A percentile compares a stretch with the other conserved stretches of the same genome.
phyloP scores from a whole-genome alignment of 495 filamentous ascomycete genomes.

The Lineolata rhizophorae region DNA sequence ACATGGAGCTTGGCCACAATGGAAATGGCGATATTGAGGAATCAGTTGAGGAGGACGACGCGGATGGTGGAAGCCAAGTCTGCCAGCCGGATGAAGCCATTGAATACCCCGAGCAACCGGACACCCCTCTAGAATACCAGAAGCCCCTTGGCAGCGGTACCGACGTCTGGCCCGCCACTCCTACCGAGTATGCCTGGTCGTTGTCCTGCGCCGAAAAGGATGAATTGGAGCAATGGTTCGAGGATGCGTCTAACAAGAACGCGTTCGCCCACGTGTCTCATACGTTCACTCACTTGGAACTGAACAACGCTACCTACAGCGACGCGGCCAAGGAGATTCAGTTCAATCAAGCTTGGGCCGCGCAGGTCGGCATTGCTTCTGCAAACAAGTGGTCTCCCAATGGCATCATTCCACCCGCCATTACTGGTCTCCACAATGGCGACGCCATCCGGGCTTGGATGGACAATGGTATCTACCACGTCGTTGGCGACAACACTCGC shows the following conservation, averaged over 20 bases:
- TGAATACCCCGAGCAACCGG: slow-evolving; percentile 19
- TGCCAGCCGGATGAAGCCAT: slow-evolving; percentile 18
- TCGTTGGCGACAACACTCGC: slow-evolving; percentile 41
- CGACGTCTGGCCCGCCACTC: slow-evolving; percentile 29
- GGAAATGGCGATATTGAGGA: slow-evolving; percentile 4
- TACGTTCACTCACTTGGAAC: slow-evolving; percentile 38
- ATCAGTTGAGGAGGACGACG: slow-evolving; percentile 30
- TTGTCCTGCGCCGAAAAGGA: slow-evolving; percentile 26
- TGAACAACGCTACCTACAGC: slow-evolving; percentile 37
- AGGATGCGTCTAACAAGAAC: slow-evolving; percentile 23
- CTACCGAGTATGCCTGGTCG: slow-evolving; percentile 26
- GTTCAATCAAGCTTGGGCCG: slow-evolving; percentile 38
- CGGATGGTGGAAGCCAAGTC: slow-evolving; percentile 38
- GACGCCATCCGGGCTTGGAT: slow-evolving; percentile 36
- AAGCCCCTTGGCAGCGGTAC: slow-evolving; percentile 35
- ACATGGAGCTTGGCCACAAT: slow-evolving; percentile 1
- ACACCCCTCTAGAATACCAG: slow-evolving; percentile 30
- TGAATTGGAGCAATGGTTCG: slow-evolving; percentile 28
- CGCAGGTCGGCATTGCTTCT: slow-evolving; percentile 24
- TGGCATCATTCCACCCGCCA: slow-evolving; percentile 40
- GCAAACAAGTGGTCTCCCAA: slow-evolving; percentile 23
- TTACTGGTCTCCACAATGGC: slow-evolving; percentile 42
- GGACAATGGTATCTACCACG: slow-evolving; percentile 34
- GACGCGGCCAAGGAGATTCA: slow-evolving; percentile 33
- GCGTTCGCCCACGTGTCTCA: slow-evolving; percentile 34